Evolutionary conservation across 768 basidiomycete genomes (phyloP).

Genomic region (Nidularia pulvinata): DNA sequence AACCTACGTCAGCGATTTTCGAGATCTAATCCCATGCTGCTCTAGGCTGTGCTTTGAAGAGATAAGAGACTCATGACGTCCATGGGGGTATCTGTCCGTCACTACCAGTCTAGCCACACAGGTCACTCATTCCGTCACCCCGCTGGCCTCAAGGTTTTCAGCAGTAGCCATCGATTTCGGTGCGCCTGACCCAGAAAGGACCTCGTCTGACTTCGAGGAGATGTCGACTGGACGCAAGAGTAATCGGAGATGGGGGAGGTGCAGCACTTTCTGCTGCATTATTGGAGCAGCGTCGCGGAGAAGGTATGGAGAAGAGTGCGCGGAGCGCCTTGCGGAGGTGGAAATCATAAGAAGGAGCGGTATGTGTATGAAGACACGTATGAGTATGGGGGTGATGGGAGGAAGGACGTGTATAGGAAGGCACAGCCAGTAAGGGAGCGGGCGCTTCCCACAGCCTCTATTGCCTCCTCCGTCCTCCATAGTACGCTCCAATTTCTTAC

Average conservation of each 20-base stretch:
- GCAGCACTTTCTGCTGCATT: slow-evolving; percentile 48
- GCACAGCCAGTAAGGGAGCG: slow-evolving; percentile 45
- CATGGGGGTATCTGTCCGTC: too few species aligned
- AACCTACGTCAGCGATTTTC: too few species aligned
- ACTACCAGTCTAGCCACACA: too few species aligned
- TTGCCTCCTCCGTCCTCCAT: slow-evolving; percentile 68
- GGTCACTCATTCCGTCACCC: too few species aligned
- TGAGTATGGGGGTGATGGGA: slow-evolving; percentile 38
- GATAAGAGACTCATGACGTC: too few species aligned
- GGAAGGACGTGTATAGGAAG: slow-evolving; percentile 56
- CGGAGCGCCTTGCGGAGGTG: slow-evolving; percentile 12
- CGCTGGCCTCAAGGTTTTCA: slow-evolving; percentile 30
- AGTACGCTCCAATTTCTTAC: slow-evolving; percentile 31
- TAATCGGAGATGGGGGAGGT: slow-evolving; percentile 15
- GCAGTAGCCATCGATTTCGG: slow-evolving; percentile 75
- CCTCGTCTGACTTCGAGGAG: slow-evolving; percentile 70
- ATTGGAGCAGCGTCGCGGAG: slow-evolving; percentile 44
- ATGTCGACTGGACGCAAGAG: slow-evolving; percentile 28
- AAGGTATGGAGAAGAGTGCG: slow-evolving; percentile 58
- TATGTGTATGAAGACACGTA: slow-evolving; percentile 7
- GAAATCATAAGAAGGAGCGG: slow-evolving; percentile 19
- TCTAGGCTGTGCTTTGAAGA: too few species aligned
- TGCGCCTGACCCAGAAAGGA: slow-evolving; percentile 45
- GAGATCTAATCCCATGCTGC: too few species aligned
- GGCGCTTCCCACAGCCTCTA: slow-evolving; percentile 58